A percentile compares a stretch with the other conserved stretches of the same genome.
Evolutionary conservation across 345 rosid genomes (phyloP).

Genomic region (Lumnitzera littorea): DNA sequence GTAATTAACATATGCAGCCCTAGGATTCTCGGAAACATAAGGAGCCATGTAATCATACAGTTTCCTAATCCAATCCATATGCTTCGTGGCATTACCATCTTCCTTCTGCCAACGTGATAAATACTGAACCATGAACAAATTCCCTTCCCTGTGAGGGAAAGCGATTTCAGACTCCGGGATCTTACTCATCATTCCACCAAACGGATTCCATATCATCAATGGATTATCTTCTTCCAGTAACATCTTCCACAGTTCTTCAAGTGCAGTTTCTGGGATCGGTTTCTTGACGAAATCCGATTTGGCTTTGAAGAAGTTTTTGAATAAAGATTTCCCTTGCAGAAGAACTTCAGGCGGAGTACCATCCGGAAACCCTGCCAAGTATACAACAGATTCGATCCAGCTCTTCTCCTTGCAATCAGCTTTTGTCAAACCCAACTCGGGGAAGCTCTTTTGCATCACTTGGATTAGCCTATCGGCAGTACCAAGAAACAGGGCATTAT

Average conservation of each 20-base stretch:
- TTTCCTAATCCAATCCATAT: conserved; percentile 21
- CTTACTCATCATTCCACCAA: conserved; percentile 23
- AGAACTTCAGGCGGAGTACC: conserved; percentile 18
- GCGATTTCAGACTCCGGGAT: conserved; percentile 21
- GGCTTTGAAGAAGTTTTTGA: conserved; percentile 25
- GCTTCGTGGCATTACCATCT: background rate
- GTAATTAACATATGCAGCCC: conserved; percentile 19
- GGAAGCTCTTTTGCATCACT: conserved; percentile 20
- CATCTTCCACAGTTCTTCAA: conserved; percentile 22
- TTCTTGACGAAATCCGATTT: conserved; percentile 29
- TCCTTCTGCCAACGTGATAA: background rate
- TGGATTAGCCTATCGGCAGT: conserved; percentile 10
- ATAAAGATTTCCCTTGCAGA: conserved; percentile 18
- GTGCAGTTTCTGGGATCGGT: conserved; percentile 22
- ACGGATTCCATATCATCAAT: conserved; percentile 19
- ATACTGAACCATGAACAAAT: conserved; percentile 11
- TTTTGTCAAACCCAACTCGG: conserved; percentile 25
- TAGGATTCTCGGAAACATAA: conserved; percentile 20
- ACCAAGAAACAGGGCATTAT: conserved; percentile 13
- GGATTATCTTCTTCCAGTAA: conserved; percentile 9
- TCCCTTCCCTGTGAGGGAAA: conserved; percentile 28
- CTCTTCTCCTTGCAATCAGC: conserved; percentile 28
- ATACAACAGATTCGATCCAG: conserved; percentile 20
- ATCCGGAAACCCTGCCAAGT: conserved; percentile 12
- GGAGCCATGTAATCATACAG: conserved; percentile 19